A percentile compares a stretch with the other conserved stretches of the same genome.
phyloP scores from a whole-genome alignment of 2,329 filamentous ascomycete species.

The Triangularia setosa region DNA sequence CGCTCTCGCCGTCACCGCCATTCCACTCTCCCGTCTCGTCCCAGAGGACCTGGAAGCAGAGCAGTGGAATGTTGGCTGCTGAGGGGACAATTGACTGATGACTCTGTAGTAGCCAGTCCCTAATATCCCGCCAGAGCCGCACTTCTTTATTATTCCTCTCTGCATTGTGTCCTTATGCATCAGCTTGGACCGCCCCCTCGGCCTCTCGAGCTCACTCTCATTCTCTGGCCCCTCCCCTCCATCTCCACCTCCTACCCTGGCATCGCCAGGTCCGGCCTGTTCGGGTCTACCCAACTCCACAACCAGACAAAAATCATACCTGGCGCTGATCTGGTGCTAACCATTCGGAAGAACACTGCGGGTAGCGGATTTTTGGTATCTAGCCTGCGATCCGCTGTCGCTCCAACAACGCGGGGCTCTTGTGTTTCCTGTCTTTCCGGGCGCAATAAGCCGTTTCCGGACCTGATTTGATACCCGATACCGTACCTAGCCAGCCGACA shows the following conservation, averaged over 20 bases:
- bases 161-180: neutral
- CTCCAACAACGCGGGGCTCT: slow-evolving; percentile 14
- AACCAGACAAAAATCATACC: slow-evolving; percentile 14
- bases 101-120: neutral
- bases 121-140: slow-evolving; percentile 8
- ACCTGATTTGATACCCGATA: neutral
- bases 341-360: slow-evolving; percentile 11
- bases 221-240: neutral
- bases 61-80: neutral
- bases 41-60: neutral
- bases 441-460: neutral
- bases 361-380: neutral
- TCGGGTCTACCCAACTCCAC: slow-evolving; percentile 18
- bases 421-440: neutral
- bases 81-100: slow-evolving; percentile 1
- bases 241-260: neutral
- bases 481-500: neutral
- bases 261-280: slow-evolving; percentile 9
- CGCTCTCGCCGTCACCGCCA: slow-evolving; percentile 23
- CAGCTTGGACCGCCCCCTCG: neutral
- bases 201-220: neutral
- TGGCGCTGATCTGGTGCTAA: slow-evolving; percentile 16
- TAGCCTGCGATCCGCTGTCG: slow-evolving; percentile 13
- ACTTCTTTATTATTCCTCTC: neutral
- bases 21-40: slow-evolving; percentile 9